Percentiles rank a stretch among this genome's conserved stretches.
Evolutionary conservation across 495 filamentous ascomycete species (phyloP).

Genomic region (Penicillium fimorum): DNA sequence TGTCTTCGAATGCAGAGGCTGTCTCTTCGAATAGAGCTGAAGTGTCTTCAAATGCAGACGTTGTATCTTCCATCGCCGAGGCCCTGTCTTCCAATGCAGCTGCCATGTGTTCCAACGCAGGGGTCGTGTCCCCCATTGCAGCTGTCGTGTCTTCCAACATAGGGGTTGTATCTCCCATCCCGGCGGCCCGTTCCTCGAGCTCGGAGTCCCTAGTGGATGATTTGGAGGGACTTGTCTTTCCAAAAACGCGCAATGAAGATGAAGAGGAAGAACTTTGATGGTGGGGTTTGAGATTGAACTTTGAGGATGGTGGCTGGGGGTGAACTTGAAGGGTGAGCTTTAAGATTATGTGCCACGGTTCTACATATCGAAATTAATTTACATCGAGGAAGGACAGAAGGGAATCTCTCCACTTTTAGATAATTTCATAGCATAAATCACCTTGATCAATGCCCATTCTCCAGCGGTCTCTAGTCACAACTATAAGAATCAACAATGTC

Average conservation of each 20-base stretch:
- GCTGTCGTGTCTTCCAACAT: neutral
- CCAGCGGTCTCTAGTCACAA: neutral
- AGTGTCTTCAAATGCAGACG: neutral
- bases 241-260: neutral
- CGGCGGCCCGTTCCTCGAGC: neutral
- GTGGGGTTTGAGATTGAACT: neutral
- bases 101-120: neutral
- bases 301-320: too few species aligned
- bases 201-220: neutral
- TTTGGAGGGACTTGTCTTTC: neutral
- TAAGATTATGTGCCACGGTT: neutral
- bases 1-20: neutral
- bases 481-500: neutral
- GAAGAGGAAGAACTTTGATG: neutral
- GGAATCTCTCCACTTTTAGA: neutral
- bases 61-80: neutral
- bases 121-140: neutral
- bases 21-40: neutral
- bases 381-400: neutral
- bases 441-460: neutral
- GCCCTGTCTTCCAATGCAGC: neutral
- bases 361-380: neutral
- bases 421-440: neutral
- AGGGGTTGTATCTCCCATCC: neutral
- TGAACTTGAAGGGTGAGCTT: neutral